Base-by-base conservation (phyloP, 2,329 filamentous ascomycete species). In the Fusarium secorum region DNA sequence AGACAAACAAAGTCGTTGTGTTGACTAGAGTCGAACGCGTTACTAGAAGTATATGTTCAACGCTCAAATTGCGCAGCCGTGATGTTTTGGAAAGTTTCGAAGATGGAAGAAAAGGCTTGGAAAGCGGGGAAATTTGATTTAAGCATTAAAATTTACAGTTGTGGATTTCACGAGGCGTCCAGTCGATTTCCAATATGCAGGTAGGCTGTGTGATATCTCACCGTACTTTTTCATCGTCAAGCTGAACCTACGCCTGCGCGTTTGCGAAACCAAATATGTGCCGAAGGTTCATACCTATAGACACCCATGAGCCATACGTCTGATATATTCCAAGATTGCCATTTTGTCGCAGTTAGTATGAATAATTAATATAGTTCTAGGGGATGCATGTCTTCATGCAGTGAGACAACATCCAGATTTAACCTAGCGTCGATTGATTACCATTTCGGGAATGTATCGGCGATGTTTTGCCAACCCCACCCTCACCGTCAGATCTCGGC, bases 121-220 rank as follows among this genome's bases (percentile, higher is more conserved):
- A 45, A 45, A 45, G 42, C 42, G 26, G 44, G 26, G 26, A 22
- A 30, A 22, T 17, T 20, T 11, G 5, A 13, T 8, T 48, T 9
- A 13, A 26, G 44, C 20, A 48, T 30, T 14, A 22, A 30, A 3
- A 11, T 46, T 26, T 11, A 5, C 14, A n/a, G 11, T 30, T 7
- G 0, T 30, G 3, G 7, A 17, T n/a, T 6, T 11, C 4, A n/a
- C 5, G 26, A 48, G 45, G 20, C 45, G 45, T 32, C 45, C 45
- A 32, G 32, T 32, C 0, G 28, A 13, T 1, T 32, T 3, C 3
- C 10, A 11, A 22, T 0, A 13, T 32, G 14, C 20, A 32, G 5
- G 28, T 8, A 22, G 45, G 28, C 45, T 22, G 20, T 48, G 28
- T 33, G 24, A 24, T 44, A 22, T 17, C 24, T 28, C 11, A n/a